phyloP scores from a whole-genome alignment of 305 asterid genomes.

The Lippia alba region DNA sequence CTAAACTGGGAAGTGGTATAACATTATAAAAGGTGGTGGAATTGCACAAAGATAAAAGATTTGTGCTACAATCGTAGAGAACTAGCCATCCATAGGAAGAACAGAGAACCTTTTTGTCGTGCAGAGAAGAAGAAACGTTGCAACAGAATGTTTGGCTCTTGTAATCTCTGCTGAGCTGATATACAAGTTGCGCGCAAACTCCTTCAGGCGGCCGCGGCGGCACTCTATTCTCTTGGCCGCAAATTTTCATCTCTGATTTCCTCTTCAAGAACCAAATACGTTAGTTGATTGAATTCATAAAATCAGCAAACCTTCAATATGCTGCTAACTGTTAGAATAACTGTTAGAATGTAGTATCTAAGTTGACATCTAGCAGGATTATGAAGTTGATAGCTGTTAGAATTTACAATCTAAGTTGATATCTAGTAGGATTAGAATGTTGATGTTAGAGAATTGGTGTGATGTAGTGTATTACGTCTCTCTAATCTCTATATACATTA shows the following conservation, averaged over 20 bases:
- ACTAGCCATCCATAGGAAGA: not conserved
- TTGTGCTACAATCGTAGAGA: not conserved
- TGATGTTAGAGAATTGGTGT: no score
- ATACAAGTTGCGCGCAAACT: not conserved
- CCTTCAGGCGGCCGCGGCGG: not conserved
- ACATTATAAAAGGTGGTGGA: not conserved
- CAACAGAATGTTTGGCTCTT: not conserved
- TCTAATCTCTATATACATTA: no score
- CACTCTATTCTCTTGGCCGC: not conserved
- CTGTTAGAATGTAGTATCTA: no score
- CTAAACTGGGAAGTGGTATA: not conserved
- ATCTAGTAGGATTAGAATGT: no score
- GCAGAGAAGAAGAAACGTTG: not conserved
- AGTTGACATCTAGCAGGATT: no score
- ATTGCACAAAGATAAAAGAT: not conserved
- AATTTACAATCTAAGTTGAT: no score
- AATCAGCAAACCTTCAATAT: no score
- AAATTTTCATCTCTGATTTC: not conserved
- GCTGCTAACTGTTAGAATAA: no score
- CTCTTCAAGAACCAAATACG: no score
- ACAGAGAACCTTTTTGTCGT: not conserved
- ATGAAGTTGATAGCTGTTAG: no score
- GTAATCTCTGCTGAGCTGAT: not conserved
- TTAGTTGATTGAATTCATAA: no score
- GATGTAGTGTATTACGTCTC: no score